Evolutionary conservation across 2,329 filamentous ascomycete species (phyloP).

Genomic region (Ustilaginoidea virens): DNA sequence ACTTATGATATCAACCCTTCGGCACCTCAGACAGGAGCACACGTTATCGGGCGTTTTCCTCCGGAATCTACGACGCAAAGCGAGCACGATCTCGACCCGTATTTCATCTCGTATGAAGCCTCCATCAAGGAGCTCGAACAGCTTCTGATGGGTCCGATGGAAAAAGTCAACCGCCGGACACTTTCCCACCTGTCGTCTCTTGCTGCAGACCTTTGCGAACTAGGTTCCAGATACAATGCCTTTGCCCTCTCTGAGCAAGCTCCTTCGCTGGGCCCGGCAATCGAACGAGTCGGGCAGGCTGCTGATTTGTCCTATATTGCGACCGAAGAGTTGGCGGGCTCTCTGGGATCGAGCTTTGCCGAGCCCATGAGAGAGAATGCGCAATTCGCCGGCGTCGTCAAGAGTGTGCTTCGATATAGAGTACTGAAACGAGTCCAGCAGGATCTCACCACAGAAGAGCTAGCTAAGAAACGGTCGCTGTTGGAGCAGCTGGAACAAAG

Average conservation of each 20-base stretch:
- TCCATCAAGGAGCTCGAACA: slow-evolving; percentile 85
- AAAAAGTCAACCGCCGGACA: slow-evolving; percentile 87
- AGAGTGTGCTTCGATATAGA: slow-evolving; percentile 74
- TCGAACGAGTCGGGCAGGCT: slow-evolving; percentile 87
- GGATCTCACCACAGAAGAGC: slow-evolving; percentile 89
- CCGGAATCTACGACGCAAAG: slow-evolving; percentile 59
- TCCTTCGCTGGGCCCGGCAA: slow-evolving; percentile 74
- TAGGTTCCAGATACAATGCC: slow-evolving; percentile 91
- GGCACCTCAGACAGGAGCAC: slow-evolving; percentile 27
- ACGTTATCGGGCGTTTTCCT: slow-evolving; percentile 67
- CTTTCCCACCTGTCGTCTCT: slow-evolving; percentile 72
- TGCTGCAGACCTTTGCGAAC: slow-evolving; percentile 76
- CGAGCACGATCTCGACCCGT: slow-evolving; percentile 87
- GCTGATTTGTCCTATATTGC: slow-evolving; percentile 93
- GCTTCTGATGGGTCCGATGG: slow-evolving; percentile 81
- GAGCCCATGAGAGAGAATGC: slow-evolving; percentile 97
- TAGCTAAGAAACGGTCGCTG: slow-evolving; percentile 69
- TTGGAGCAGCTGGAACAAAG: slow-evolving; percentile 86
- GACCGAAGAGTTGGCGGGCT: slow-evolving; percentile 77
- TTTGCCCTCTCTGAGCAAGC: slow-evolving; percentile 92
- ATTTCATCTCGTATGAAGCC: slow-evolving; percentile 85
- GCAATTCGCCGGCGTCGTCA: slow-evolving; percentile 90
- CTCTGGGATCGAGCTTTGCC: slow-evolving; percentile 83
- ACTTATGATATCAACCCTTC: slow-evolving; percentile 19
- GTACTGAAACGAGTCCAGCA: slow-evolving; percentile 92